Percentiles rank a stretch among this genome's conserved stretches.
phyloP scores from a whole-genome alignment of 2,329 filamentous ascomycete species.

The Talaromyces sp. region DNA sequence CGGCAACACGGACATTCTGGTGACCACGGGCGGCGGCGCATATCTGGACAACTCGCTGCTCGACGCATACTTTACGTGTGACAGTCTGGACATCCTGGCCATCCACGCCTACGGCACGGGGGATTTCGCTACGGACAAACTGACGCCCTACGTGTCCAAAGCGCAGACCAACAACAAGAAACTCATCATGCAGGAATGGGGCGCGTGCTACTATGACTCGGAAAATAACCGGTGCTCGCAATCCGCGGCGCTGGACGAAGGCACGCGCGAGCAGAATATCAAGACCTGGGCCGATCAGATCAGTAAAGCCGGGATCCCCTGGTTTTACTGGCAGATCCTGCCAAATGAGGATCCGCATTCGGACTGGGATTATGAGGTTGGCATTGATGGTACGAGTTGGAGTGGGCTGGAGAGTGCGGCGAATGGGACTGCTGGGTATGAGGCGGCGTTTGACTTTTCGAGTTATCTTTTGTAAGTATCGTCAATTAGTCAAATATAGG shows the following conservation, averaged over 20 bases:
- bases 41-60: background rate
- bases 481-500: background rate
- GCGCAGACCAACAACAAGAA: slow-evolving; percentile 24
- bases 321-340: slow-evolving; percentile 32
- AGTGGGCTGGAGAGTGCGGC: slow-evolving; percentile 12
- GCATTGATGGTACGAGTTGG: slow-evolving; percentile 21
- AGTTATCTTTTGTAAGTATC: background rate
- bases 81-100: background rate
- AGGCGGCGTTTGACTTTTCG: background rate
- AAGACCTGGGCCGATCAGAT: slow-evolving; percentile 21
- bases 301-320: slow-evolving; percentile 24
- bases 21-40: background rate
- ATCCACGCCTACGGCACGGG: slow-evolving; percentile 21
- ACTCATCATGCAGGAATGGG: slow-evolving; percentile 28
- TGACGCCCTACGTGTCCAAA: slow-evolving; percentile 19
- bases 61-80: background rate
- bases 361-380: slow-evolving; percentile 29
- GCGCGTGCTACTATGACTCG: slow-evolving; percentile 23
- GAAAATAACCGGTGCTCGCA: slow-evolving; percentile 21
- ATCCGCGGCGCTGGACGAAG: background rate
- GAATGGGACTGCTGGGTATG: background rate
- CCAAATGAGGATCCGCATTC: slow-evolving; percentile 26
- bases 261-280: slow-evolving; percentile 21
- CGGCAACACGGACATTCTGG: background rate
- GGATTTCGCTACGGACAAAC: slow-evolving; percentile 18